Percentiles rank a stretch among this genome's conserved stretches.
Evolutionary conservation across 257 asterid genomes (phyloP).

Genomic region (Solanum pennellii): DNA sequence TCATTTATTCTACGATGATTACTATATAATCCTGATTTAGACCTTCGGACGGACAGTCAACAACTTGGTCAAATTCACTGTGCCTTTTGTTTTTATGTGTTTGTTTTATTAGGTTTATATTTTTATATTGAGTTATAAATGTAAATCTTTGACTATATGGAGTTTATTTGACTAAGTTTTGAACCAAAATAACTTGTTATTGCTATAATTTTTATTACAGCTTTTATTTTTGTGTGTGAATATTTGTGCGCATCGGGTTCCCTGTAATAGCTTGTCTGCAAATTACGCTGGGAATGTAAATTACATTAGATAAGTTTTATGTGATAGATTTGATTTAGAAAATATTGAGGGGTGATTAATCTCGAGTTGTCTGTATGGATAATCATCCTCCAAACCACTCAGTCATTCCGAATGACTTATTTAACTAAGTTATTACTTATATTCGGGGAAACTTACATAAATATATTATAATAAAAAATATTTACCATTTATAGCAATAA

Average conservation of each 20-base stretch:
- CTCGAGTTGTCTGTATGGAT: rapidly evolving
- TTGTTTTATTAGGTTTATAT: background rate
- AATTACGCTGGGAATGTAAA: rapidly evolving
- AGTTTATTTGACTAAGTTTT: background rate
- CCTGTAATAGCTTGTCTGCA: too few relatives aligned
- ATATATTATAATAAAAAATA: too few relatives aligned
- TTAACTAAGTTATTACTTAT: background rate
- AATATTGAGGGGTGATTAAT: rapidly evolving
- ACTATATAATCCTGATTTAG: background rate
- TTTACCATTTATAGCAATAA: too few relatives aligned
- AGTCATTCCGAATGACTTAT: background rate
- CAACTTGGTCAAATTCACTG: background rate
- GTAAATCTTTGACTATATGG: background rate
- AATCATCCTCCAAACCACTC: rapidly evolving
- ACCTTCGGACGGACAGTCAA: background rate
- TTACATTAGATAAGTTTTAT: too few relatives aligned
- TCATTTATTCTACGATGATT: background rate
- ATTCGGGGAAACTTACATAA: background rate
- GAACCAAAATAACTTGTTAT: too few relatives aligned
- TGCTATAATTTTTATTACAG: too few relatives aligned
- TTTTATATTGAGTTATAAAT: background rate
- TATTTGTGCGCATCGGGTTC: too few relatives aligned
- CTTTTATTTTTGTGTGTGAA: too few relatives aligned
- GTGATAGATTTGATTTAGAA: rapidly evolving
- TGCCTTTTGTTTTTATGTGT: background rate